phyloP scores from a whole-genome alignment of 1,139 yeast genomes.

The Yamadazyma conglobata region DNA sequence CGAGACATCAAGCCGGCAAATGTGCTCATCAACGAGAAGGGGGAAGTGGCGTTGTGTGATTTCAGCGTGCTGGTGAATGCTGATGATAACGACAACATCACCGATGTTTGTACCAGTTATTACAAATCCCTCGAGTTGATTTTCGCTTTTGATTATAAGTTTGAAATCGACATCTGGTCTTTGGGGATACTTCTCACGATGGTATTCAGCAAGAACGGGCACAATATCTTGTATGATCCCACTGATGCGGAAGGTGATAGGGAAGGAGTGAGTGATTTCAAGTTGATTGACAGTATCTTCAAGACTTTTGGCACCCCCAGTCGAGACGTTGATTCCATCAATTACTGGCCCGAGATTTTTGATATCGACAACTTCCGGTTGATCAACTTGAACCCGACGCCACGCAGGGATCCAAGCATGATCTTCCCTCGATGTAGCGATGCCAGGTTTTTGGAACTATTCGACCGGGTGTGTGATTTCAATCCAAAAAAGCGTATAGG shows the following conservation, averaged over 20 bases:
- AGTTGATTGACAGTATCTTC: slow-evolving; percentile 61
- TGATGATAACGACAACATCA: slow-evolving; percentile 37
- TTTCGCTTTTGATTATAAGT: slow-evolving; percentile 61
- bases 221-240: slow-evolving; percentile 37
- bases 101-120: slow-evolving; percentile 71
- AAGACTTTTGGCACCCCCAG: slow-evolving; percentile 68
- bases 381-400: slow-evolving; percentile 21
- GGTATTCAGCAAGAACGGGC: slow-evolving; percentile 47
- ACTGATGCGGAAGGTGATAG: slow-evolving; percentile 27
- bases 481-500: slow-evolving; percentile 22
- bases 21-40: slow-evolving; percentile 41
- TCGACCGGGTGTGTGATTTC: slow-evolving; percentile 16
- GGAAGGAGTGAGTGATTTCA: slow-evolving; percentile 54
- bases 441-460: slow-evolving; percentile 7
- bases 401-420: slow-evolving; percentile 12
- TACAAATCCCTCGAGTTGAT: slow-evolving; percentile 86
- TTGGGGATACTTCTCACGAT: slow-evolving; percentile 66
- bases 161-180: slow-evolving; percentile 78
- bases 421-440: slow-evolving; percentile 29
- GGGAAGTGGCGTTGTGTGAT: slow-evolving; percentile 58
- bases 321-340: slow-evolving; percentile 37
- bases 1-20: slow-evolving; percentile 86
- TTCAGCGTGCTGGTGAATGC: slow-evolving; percentile 67
- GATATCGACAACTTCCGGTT: slow-evolving; percentile 29
- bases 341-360: slow-evolving; percentile 38